Evolutionary conservation across 768 basidiomycete species (phyloP).

Genomic region (Psilocybe cubensis): DNA sequence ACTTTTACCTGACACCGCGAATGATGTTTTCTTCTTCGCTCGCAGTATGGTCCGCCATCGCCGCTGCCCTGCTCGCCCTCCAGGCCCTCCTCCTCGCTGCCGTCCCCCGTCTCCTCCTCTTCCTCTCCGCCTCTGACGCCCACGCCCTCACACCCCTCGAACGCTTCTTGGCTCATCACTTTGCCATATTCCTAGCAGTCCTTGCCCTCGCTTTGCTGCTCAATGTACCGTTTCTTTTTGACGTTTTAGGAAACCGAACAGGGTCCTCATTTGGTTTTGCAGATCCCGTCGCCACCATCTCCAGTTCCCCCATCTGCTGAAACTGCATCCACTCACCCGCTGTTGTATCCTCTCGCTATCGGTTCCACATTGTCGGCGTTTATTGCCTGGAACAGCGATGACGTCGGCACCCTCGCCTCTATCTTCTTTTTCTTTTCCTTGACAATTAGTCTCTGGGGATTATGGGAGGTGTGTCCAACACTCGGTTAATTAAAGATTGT

Average conservation of each 20-base stretch:
- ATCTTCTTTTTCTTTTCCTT: slow-evolving; percentile 53
- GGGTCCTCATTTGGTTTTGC: slow-evolving; percentile 3
- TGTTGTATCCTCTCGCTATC: slow-evolving; percentile 62
- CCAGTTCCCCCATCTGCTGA: slow-evolving; percentile 29
- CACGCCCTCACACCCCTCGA: slow-evolving; percentile 65
- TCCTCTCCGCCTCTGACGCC: slow-evolving; percentile 54
- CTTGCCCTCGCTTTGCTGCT: slow-evolving; percentile 60
- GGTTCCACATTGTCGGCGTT: slow-evolving; percentile 60
- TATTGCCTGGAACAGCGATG: slow-evolving; percentile 63
- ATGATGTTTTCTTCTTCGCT: slow-evolving; percentile 29
- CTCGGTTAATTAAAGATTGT: slow-evolving; percentile 4
- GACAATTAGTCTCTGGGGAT: slow-evolving; percentile 63
- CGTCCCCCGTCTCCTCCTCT: slow-evolving; percentile 70
- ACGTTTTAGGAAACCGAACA: not conserved
- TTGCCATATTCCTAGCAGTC: slow-evolving; percentile 63
- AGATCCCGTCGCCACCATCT: slow-evolving; percentile 37
- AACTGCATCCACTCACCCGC: slow-evolving; percentile 50
- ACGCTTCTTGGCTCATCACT: slow-evolving; percentile 66
- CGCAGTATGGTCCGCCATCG: slow-evolving; percentile 34
- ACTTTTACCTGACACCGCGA: slow-evolving; percentile 20
- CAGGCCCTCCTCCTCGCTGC: slow-evolving; percentile 32
- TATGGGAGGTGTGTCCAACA: slow-evolving; percentile 64
- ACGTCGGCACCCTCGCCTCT: slow-evolving; percentile 59
- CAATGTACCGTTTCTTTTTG: slow-evolving; percentile 42
- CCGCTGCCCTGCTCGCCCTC: slow-evolving; percentile 28